Evolutionary conservation across 192 early-diverging fungal species (phyloP).

Genomic region (Rhizoclosmatium globosum): DNA sequence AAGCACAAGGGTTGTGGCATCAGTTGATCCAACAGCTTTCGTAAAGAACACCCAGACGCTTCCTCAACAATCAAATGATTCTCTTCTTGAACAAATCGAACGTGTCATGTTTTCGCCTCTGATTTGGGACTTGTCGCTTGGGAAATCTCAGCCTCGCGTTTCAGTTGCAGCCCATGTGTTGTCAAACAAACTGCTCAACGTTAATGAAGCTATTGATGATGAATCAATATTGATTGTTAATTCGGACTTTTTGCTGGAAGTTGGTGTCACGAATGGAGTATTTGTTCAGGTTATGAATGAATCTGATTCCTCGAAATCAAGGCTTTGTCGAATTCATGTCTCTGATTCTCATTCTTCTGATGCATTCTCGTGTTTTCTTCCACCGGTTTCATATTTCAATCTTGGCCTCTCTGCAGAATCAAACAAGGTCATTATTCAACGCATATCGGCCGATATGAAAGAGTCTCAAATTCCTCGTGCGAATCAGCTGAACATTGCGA

Average conservation of each 20-base stretch:
- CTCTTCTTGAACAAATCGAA: slow-evolving; percentile 35
- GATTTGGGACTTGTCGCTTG: slow-evolving; percentile 49
- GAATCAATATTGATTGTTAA: not conserved
- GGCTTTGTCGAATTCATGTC: slow-evolving; percentile 10
- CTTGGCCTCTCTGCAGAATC: not conserved
- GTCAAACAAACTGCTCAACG: not conserved
- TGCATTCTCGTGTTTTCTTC: not conserved
- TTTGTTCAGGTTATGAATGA: not conserved
- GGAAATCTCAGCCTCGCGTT: not conserved
- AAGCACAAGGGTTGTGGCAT: too few species aligned
- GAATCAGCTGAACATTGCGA: slow-evolving; percentile 66
- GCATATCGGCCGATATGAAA: not conserved
- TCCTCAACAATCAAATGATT: not conserved
- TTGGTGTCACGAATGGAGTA: not conserved
- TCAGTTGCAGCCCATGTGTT: not conserved
- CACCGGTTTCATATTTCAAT: slow-evolving; percentile 3
- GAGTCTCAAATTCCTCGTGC: slow-evolving; percentile 48
- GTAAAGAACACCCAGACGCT: too few species aligned
- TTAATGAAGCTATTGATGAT: not conserved
- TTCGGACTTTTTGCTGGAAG: not conserved
- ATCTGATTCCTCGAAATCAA: not conserved
- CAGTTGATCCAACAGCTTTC: too few species aligned
- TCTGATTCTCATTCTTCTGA: not conserved
- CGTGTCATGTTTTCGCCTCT: slow-evolving; percentile 33
- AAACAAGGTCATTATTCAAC: not conserved